Conservation (phyloP, 768 basidiomycete species). For the Trametopsis cervina region DNA sequence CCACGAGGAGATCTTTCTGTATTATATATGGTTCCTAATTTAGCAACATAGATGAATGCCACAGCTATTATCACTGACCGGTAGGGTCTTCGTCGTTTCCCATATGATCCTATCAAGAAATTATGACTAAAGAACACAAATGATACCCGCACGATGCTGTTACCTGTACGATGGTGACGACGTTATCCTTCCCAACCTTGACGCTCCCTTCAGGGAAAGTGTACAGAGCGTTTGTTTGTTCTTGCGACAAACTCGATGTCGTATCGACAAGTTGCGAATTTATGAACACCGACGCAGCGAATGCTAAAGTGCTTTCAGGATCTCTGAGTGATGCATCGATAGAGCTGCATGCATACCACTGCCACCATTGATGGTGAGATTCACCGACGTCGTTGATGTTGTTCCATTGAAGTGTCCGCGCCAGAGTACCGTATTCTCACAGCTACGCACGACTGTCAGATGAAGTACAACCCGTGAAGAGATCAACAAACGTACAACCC, state of each 20-base stretch:
- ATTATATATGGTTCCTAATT: too few species aligned
- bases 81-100: constrained; percentile 58
- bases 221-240: constrained; percentile 65
- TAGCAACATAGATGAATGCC: too few species aligned
- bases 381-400: constrained; percentile 53
- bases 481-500: constrained; percentile 56
- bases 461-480: too few species aligned
- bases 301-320: constrained; percentile 35
- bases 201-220: constrained; percentile 53
- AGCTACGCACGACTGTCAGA: constrained; percentile 36
- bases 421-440: constrained; percentile 79
- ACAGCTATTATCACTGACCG: constrained; percentile 34
- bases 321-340: not conserved
- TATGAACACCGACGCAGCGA: constrained; percentile 78
- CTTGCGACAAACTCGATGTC: constrained; percentile 49
- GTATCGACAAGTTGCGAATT: constrained; percentile 68
- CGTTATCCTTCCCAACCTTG: constrained; percentile 50
- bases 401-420: constrained; percentile 70
- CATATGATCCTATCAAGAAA: constrained; percentile 16
- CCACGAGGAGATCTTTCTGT: constrained; percentile 68
- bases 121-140: too few species aligned
- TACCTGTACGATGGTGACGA: constrained; percentile 73
- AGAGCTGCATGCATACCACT: constrained; percentile 51
- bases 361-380: constrained; percentile 77
- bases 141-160: too few species aligned